Conservation (phyloP, 1,284 basidiomycete genomes). For the Boletus semigastroideus region DNA sequence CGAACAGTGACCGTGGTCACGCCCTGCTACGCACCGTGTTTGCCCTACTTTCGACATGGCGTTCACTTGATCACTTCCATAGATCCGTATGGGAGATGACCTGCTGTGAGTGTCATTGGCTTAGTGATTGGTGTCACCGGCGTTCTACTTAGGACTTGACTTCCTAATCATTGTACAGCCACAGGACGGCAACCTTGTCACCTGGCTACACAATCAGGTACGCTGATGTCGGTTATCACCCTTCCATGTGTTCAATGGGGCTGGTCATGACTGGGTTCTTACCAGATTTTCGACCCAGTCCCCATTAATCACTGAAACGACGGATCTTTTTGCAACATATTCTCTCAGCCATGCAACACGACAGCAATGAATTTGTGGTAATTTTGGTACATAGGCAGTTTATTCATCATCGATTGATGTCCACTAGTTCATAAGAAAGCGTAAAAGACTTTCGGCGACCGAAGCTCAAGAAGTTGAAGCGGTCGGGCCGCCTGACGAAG, state of each 20-base stretch:
- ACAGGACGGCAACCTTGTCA: no score
- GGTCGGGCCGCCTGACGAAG: background rate
- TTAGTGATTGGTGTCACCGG: no score
- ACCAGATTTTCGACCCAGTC: background rate
- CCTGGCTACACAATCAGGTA: background rate
- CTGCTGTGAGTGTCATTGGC: no score
- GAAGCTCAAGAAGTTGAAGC: slow-evolving; percentile 1
- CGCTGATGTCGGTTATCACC: background rate
- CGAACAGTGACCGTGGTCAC: no score
- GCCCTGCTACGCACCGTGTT: no score
- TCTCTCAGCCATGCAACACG: slow-evolving; percentile 7
- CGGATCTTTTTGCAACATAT: background rate
- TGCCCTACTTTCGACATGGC: no score
- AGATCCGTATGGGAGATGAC: no score
- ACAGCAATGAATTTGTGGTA: slow-evolving; percentile 30
- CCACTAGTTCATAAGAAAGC: slow-evolving; percentile 30
- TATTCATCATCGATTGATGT: background rate
- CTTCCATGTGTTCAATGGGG: background rate
- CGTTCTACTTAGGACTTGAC: no score
- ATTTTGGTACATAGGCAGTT: background rate
- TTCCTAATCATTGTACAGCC: no score
- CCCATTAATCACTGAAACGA: background rate
- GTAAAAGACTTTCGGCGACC: slow-evolving; percentile 20
- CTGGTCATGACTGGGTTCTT: background rate
- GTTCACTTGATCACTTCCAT: no score